Percentiles rank a stretch among this genome's conserved stretches.
phyloP scores from a whole-genome alignment of 2,329 filamentous ascomycete species.

The Exophiala sp. region DNA sequence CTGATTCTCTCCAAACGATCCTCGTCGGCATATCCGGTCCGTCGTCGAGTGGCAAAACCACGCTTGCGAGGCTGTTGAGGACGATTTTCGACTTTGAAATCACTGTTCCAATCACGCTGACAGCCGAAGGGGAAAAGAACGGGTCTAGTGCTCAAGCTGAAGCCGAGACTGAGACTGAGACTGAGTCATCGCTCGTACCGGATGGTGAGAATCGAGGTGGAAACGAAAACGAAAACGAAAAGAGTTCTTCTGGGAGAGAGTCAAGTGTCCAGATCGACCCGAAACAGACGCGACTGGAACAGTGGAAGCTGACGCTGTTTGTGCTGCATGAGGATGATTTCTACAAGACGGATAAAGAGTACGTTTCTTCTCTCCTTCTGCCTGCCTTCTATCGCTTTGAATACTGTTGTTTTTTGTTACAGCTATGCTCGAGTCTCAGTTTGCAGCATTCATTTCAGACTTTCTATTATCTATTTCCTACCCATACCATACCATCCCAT shows the following conservation, averaged over 20 bases:
- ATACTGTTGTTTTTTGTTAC: no score
- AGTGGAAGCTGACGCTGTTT: conserved; percentile 42
- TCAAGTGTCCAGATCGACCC: no score
- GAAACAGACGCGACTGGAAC: background rate
- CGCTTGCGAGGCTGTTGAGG: conserved; percentile 75
- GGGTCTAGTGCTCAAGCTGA: no score
- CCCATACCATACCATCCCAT: no score
- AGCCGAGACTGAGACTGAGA: no score
- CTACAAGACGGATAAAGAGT: conserved; percentile 68
- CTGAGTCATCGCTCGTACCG: no score
- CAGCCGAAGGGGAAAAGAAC: background rate
- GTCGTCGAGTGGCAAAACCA: conserved; percentile 93
- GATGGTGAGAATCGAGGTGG: no score
- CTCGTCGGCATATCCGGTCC: conserved; percentile 80
- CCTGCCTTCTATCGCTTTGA: background rate
- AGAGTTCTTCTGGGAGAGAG: no score
- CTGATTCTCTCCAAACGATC: conserved; percentile 38
- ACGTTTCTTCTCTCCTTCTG: conserved; percentile 27
- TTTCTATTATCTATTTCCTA: no score
- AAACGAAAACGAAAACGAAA: no score
- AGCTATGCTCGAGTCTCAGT: no score
- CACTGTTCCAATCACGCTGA: conserved; percentile 20
- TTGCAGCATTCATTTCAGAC: no score
- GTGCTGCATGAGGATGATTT: conserved; percentile 97
- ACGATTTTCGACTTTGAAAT: conserved; percentile 60